Conservation (phyloP, 2,329 filamentous ascomycete genomes). For the Nannizziopsis barbatae region DNA sequence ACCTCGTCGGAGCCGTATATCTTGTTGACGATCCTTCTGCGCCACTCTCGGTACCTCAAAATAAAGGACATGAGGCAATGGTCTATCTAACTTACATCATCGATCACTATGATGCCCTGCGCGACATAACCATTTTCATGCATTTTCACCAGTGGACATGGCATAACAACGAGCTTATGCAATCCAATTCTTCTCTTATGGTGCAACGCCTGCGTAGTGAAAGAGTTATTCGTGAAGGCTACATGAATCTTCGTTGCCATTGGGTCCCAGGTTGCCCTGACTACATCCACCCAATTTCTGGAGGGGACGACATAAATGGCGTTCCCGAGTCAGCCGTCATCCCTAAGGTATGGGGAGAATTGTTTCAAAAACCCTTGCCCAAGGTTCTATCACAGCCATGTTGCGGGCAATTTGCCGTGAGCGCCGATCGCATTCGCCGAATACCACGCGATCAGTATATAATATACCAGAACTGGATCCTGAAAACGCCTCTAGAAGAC, state of each 20-base stretch:
- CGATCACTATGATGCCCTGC: constrained; percentile 49
- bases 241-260: constrained; percentile 50
- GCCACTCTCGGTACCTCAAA: constrained; percentile 42
- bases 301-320: constrained; percentile 27
- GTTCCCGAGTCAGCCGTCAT: constrained; percentile 41
- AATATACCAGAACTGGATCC: constrained; percentile 50
- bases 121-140: constrained; percentile 50
- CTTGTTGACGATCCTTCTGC: constrained; percentile 43
- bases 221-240: constrained; percentile 43
- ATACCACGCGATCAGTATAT: constrained; percentile 45
- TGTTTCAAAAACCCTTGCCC: constrained; percentile 38
- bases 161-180: constrained; percentile 49
- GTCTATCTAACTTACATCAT: constrained; percentile 53
- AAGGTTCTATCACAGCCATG: constrained; percentile 49
- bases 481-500: constrained; percentile 46
- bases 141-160: constrained; percentile 47
- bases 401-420: constrained; percentile 54
- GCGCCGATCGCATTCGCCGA: constrained; percentile 44
- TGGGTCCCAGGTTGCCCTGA: constrained; percentile 49
- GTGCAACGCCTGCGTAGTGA: constrained; percentile 42
- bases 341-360: constrained; percentile 38
- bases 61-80: constrained; percentile 54
- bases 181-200: constrained; percentile 41
- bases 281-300: constrained; percentile 43
- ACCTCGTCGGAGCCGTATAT: constrained; percentile 41